These are phyloP conservation scores for Eucalyptus caleyi DNA, from an alignment of 345 rosid species.

Conservation along the genomic window DNA sequence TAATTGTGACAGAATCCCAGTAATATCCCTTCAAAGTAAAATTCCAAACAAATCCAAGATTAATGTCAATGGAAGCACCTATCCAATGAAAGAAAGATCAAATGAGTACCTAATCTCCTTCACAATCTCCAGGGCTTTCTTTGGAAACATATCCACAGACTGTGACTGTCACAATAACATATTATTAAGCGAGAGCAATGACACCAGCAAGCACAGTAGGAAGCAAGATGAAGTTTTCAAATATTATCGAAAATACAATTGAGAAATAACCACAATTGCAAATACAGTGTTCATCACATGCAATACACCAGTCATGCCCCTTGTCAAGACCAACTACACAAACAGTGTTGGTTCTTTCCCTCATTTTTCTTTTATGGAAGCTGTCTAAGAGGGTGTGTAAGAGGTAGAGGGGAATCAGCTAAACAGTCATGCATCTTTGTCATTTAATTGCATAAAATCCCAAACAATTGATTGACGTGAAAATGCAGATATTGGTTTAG, in stretches of 20 bases:
- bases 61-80: background rate
- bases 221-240: background rate
- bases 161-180: conserved; percentile 38
- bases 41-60: background rate
- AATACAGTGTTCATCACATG: background rate
- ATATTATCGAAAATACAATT: background rate
- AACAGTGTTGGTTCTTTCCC: background rate
- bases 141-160: conserved; percentile 46
- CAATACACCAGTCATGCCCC: background rate
- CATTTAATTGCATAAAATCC: background rate
- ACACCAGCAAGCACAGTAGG: background rate
- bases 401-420: background rate
- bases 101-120: conserved; percentile 50
- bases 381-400: background rate
- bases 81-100: background rate
- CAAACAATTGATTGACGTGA: background rate
- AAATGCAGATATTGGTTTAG: background rate
- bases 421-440: background rate
- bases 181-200: background rate
- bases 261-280: background rate
- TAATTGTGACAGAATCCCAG: conserved; percentile 46
- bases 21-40: conserved; percentile 39
- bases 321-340: background rate
- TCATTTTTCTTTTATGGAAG: background rate
- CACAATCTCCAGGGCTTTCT: conserved; percentile 59